Evolutionary conservation across 169 alveolate species (phyloP), one percentile per base, ranked within the genome.

Genomic region (Blepharisma undulans): DNA sequence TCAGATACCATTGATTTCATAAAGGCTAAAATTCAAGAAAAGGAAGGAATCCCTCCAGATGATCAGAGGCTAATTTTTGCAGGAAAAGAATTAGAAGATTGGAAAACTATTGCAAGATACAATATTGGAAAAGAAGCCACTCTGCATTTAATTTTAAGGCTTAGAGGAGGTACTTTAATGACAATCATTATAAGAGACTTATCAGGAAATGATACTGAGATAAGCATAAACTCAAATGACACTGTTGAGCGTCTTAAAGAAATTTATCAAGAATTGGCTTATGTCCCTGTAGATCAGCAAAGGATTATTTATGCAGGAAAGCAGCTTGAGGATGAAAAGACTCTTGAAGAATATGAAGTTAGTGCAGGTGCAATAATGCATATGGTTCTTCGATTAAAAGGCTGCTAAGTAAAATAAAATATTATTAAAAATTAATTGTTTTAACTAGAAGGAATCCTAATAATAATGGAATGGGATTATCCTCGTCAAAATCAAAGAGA

Each of bases 341-440:
- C 95, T 1, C 88, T 94, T 25, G 81, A 87, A 16, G 96, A 93
- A 72, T 94, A 94, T 76, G 91, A 91, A 72, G 93, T 95, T 22
- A 59, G 93, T 76, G 89, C 91, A 76, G 98, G 93, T 84, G 93
- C 97, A 14, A 93, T 97, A 7, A 80, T 97, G 22, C 98, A 96
- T 72, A 92, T 95, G 66, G 97, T 97, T 0, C 90, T 95, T 14
- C 85, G 96, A 81, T 92, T 95, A 12, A 88, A 78, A 82, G 96
- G 96, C n/a, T 96, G 97, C 93, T 93, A 19, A 91, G 88, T 78
- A 48, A 48, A 48, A 48, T 48, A 5, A 48, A 10, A n/a, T n/a
- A n/a, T n/a, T n/a, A n/a, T n/a, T n/a, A n/a, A n/a, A n/a, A n/a
- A n/a, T n/a, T n/a, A n/a, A n/a, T n/a, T n/a, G n/a, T n/a, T n/a